Evolutionary conservation across 306 rosid genomes (phyloP).

Genomic region (Urtica urens): DNA sequence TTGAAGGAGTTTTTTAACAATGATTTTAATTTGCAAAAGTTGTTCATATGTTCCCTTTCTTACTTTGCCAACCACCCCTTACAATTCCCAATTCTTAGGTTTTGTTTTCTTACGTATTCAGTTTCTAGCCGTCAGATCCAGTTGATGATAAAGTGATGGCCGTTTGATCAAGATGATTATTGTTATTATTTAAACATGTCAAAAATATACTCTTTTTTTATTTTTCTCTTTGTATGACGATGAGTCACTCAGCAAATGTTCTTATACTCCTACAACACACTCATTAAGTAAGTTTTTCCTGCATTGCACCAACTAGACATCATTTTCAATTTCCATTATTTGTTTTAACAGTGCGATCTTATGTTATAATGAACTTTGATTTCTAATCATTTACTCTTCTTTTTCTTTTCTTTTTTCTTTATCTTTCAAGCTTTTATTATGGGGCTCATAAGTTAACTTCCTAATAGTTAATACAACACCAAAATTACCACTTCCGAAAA

Average conservation of each 20-base stretch:
- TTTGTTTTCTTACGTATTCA: neutral
- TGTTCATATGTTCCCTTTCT: constrained; percentile 20
- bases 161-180: constrained; percentile 19
- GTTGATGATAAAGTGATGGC: constrained; percentile 12
- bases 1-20: constrained; percentile 32
- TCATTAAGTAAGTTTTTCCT: constrained; percentile 30
- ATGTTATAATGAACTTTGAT: constrained; percentile 47
- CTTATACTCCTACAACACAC: constrained; percentile 20
- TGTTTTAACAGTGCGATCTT: constrained; percentile 38
- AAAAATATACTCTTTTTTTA: neutral
- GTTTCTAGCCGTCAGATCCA: constrained; percentile 16
- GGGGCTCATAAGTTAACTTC: no score
- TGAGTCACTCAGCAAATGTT: neutral
- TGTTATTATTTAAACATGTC: constrained; percentile 17
- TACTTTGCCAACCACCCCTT: constrained; percentile 7
- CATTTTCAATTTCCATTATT: constrained; percentile 65
- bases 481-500: constrained; percentile 23
- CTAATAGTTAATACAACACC: constrained; percentile 6
- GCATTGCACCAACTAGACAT: constrained; percentile 61
- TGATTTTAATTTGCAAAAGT: constrained; percentile 46
- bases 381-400: constrained; percentile 33
- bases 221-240: constrained; percentile 2
- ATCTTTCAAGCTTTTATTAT: constrained; percentile 5
- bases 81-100: neutral
- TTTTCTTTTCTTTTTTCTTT: neutral